Base-by-base conservation (phyloP, 75 land plant species). In the Isoetes taiwanensis region DNA sequence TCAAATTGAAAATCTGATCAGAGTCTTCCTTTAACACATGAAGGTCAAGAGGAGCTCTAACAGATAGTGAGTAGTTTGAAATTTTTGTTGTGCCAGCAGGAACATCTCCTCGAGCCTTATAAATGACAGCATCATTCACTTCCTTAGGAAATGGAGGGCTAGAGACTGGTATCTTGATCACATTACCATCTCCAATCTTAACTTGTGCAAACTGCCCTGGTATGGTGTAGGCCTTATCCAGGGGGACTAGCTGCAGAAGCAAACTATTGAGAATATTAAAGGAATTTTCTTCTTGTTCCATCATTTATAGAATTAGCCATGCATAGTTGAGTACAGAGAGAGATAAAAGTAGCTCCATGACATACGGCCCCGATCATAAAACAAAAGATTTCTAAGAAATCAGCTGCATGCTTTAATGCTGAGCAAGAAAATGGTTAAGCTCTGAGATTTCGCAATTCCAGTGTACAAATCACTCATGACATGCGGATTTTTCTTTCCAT, bases 61-160 rank as follows among this genome's bases (percentile, higher is more conserved):
- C 68, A 21, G 76, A 74, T 10, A 74, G 33, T 12, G 57, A 71
- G 35, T 27, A 74, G 12, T 74, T 66, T 1, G 76, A 63, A 28
- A 58, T 1, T 54, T 70, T 74, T 3, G 58, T 50, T 5, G 42
- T 57, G 21, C 76, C 76, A 3, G 76, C 43, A 30, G 76, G 75
- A 32, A 64, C 67, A 21, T 74, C 76, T 1, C 73, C 76, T 33
- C 76, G 50, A 8, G 55, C 34, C 68, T 74, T 74, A 27, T 62
- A 63, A 34, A 58, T 12, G 39, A 74, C 76, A 0, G 68, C 37
- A 6, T 16, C 38, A 41, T 74, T 74, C 12, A 57, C 50, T 11
- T 57, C 64, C 54, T 3, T 26, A 10, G 75, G 55, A 34, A 74
- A 74, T 14, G 76, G 74, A 53, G 73, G 57, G 26, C 75, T 71